A percentile compares a stretch with the other conserved stretches of the same genome.
Conservation (phyloP, 192 early-diverging fungal species). For the Backusella tuberculispora region DNA sequence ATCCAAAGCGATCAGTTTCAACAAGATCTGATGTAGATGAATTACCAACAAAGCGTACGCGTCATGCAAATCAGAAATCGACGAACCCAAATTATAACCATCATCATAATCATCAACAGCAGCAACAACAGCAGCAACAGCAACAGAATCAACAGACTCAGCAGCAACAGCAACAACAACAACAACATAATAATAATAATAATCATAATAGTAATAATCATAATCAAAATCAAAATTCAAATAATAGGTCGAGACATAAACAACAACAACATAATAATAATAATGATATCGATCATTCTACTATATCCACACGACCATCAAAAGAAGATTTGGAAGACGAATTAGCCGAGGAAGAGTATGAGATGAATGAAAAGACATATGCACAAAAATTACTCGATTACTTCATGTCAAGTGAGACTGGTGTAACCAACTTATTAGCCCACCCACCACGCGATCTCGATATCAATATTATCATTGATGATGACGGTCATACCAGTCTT, state of each 20-base stretch:
- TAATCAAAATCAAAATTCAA: background rate
- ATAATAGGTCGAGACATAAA: background rate
- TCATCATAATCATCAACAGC: too few relatives aligned
- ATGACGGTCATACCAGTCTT: slow-evolving; percentile 91
- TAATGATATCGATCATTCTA: background rate
- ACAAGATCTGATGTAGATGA: background rate
- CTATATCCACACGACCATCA: background rate
- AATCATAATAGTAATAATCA: background rate
- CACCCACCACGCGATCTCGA: slow-evolving; percentile 71
- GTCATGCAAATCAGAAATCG: background rate
- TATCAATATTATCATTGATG: slow-evolving; percentile 87
- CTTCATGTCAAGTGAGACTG: slow-evolving; percentile 31
- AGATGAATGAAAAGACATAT: slow-evolving; percentile 5
- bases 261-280: too few relatives aligned
- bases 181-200: background rate
- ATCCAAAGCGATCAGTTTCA: background rate
- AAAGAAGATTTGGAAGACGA: background rate
- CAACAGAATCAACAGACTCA: too few relatives aligned
- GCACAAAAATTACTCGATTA: slow-evolving; percentile 32
- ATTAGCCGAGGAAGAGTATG: background rate
- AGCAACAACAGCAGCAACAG: too few relatives aligned
- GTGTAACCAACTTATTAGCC: slow-evolving; percentile 24
- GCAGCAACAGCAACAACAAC: too few relatives aligned
- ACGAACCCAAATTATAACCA: too few relatives aligned
- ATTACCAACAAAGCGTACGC: background rate